Evolutionary conservation across 2,329 filamentous ascomycete genomes (phyloP), one percentile per base, ranked within the genome.

Genomic region (Diaporthe australafricana): DNA sequence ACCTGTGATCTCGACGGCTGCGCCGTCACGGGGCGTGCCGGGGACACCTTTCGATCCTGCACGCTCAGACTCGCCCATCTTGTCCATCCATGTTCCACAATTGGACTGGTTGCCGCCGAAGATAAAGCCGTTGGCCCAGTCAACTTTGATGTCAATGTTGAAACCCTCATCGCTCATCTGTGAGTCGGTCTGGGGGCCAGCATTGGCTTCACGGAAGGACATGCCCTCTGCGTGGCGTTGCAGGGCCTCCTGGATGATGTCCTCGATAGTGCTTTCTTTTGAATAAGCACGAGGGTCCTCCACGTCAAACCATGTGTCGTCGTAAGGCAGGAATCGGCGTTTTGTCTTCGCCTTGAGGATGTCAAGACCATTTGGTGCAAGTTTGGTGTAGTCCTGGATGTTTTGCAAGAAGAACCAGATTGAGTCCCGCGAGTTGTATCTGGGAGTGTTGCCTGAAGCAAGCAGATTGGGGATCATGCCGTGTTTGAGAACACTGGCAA

Each of bases 81-180:
- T 99, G 87, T 99, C 96, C 95, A 98, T 98, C 96, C 96, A 99
- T 1, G 96, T 99, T 67, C 96, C 96, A 77, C 97, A 99, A 82
- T 99, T 99, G 83, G 85, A 88, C 79, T 98, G 95, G 78, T 94
- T 98, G 42, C 97, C 96, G 70, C 97, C 96, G 78, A 97, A 98
- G 71, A 99, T 92, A 74, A 99, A 89, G 27, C 96, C 97, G 6
- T 91, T 96, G 40, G 89, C 85, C 96, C 96, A 98, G 80, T 99
- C 96, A 14, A 97, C 94, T 72, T 93, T 90, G 76, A 98, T 92
- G 72, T 96, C 91, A 75, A 98, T 94, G 78, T 98, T 91, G 86
- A 99, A 99, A 0, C 96, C 96, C 78, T 95, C 92, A 5, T 94
- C 88, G 75, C 89, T 93, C 96, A 99, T 99, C 82, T 99, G 96